Evolutionary conservation across 441 rosid genomes (phyloP), one percentile per base, ranked within the genome.

Genomic region (Corymbia citriodora): DNA sequence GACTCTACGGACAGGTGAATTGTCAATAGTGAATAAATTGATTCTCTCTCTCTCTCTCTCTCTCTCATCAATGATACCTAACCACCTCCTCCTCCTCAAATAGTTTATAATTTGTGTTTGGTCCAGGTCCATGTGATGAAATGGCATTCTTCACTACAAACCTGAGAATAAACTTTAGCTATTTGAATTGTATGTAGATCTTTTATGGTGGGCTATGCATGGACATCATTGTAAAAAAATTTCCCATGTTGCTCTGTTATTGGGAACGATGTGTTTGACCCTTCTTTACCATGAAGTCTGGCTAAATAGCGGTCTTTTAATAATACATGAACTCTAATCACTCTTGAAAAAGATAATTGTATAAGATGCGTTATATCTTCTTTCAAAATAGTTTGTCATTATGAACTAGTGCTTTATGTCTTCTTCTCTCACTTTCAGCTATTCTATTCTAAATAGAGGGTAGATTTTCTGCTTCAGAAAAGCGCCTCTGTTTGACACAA

Each of bases 1-100:
- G 99, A 89, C 99, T 97, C 91, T 97, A 98, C 89, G 99, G 99
- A 94, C 99, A 98, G 99, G 99, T 96, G 92, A 93, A 61, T 89
- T 90, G 53, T 40, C 16, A 21, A 65, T 74, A 74, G 21, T 74
- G 85, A 48, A 74, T 40, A 13, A 74, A 74, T 40, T 40, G 50
- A 40, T 40, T 5, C 85, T 74, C 85, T 74, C 83, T 74, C 83
- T 74, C 83, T 74, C 49, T 72, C 82, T 72, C 82, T 72, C 82
- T 72, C 82, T 72, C 27, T 72, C 82, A 8, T 25, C 85, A 40
- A 74, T 40, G 85, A 74, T 40, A 74, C 29, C 52, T 40, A 21
- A 40, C 83, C 29, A 2, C 27, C 52, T 18, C 50, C 83, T 74
- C 29, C 74, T 68, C 74, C 11, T 40, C 40, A 40, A 74, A 40